phyloP scores from a whole-genome alignment of 2,329 filamentous ascomycete genomes.

The Aureobasidium vineae region DNA sequence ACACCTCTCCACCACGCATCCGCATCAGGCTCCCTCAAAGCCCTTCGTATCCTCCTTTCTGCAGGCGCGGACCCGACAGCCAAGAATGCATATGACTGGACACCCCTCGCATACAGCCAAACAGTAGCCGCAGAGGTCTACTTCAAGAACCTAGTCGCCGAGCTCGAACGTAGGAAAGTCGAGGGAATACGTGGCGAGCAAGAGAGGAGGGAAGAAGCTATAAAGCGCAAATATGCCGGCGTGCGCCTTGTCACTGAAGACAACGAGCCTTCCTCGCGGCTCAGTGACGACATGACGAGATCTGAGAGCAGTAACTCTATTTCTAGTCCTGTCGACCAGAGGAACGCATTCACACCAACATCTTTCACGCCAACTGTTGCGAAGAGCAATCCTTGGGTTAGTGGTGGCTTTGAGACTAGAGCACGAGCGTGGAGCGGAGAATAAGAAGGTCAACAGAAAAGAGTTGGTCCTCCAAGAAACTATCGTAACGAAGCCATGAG shows the following conservation, averaged over 20 bases:
- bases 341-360: not conserved
- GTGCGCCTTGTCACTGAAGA: slow-evolving; percentile 29
- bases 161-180: slow-evolving; percentile 63
- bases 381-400: slow-evolving; percentile 15
- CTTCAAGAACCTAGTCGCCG: slow-evolving; percentile 71
- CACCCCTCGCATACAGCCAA: slow-evolving; percentile 75
- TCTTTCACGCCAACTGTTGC: slow-evolving; percentile 6
- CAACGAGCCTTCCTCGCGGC: slow-evolving; percentile 15
- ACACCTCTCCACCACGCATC: slow-evolving; percentile 85
- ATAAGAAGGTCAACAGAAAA: not conserved
- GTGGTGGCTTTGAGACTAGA: slow-evolving; percentile 14
- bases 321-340: slow-evolving; percentile 21
- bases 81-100: slow-evolving; percentile 76
- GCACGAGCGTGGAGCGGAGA: slow-evolving; percentile 23
- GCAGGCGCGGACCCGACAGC: slow-evolving; percentile 73
- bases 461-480: not conserved
- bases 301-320: slow-evolving; percentile 23
- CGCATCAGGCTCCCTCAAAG: slow-evolving; percentile 74
- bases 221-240: slow-evolving; percentile 28
- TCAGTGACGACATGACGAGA: slow-evolving; percentile 13
- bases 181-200: slow-evolving; percentile 23
- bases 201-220: slow-evolving; percentile 21
- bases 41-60: slow-evolving; percentile 71
- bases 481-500: slow-evolving; percentile 1
- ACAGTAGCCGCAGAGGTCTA: slow-evolving; percentile 83